Conservation (phyloP, 2,329 filamentous ascomycete genomes). For the Zarea fungicola region DNA sequence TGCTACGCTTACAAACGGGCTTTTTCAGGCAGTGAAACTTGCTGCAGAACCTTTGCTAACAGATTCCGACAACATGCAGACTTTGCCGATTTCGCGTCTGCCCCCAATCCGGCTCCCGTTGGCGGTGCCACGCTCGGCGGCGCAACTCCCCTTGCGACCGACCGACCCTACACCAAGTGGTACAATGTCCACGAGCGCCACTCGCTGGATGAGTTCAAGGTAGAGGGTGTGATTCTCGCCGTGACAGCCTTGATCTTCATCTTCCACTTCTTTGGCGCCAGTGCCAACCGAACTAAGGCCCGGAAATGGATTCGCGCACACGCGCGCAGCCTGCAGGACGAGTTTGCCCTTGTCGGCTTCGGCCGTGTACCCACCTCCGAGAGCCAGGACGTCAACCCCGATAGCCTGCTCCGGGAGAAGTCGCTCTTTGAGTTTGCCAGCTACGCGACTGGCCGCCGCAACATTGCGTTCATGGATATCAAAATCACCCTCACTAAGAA, state of each 20-base stretch:
- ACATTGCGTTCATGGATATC: constrained; percentile 85
- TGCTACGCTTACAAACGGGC: neutral
- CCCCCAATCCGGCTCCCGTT: constrained; percentile 60
- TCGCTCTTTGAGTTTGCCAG: constrained; percentile 78
- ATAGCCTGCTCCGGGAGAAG: constrained; percentile 70
- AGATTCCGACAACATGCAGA: constrained; percentile 47
- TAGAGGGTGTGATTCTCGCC: constrained; percentile 76
- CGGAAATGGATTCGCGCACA: constrained; percentile 75
- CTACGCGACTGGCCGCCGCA: constrained; percentile 88
- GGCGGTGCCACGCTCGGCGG: constrained; percentile 41
- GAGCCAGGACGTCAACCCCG: constrained; percentile 34
- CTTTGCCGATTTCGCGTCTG: constrained; percentile 88
- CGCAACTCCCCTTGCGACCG: constrained; percentile 40
- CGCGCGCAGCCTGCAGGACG: constrained; percentile 63
- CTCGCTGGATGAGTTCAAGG: constrained; percentile 75
- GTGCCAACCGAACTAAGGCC: constrained; percentile 74
- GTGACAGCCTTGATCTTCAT: constrained; percentile 69
- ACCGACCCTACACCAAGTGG: constrained; percentile 81
- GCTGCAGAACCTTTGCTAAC: constrained; percentile 24
- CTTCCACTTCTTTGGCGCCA: constrained; percentile 76
- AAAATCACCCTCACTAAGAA: constrained; percentile 77
- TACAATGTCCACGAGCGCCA: constrained; percentile 95
- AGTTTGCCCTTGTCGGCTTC: constrained; percentile 88
- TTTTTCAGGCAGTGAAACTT: no score
- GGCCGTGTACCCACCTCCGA: constrained; percentile 49